Evolutionary conservation across 1,139 yeast species (phyloP).

Genomic region (Sugiyamaella castrensis): DNA sequence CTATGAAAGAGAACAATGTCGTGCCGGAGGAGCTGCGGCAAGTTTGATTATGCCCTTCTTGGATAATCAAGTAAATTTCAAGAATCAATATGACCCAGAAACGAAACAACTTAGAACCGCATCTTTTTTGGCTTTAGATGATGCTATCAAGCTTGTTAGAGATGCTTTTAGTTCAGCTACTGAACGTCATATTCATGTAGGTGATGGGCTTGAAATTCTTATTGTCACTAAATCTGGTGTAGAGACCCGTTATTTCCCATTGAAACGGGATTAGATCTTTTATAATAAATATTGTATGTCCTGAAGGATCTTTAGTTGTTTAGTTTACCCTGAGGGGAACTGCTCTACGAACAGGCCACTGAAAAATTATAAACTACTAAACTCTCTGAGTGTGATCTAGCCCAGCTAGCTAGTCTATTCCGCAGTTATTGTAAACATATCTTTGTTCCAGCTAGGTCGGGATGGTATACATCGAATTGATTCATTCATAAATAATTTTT

Average conservation of each 20-base stretch:
- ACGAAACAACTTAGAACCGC: constrained; percentile 58
- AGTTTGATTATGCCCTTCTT: constrained; percentile 94
- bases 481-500: background rate
- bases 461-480: background rate
- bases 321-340: no score
- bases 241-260: constrained; percentile 73
- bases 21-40: constrained; percentile 98
- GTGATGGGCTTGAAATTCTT: constrained; percentile 89
- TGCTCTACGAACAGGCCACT: no score
- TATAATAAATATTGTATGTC: background rate
- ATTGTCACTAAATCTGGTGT: constrained; percentile 94
- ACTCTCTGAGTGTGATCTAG: no score
- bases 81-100: constrained; percentile 82
- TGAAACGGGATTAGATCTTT: constrained; percentile 70
- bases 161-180: constrained; percentile 97
- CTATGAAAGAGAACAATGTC: constrained; percentile 93
- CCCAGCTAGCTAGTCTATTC: no score
- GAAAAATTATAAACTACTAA: no score
- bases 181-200: constrained; percentile 97
- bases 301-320: background rate
- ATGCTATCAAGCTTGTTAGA: constrained; percentile 79
- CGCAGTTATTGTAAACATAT: no score
- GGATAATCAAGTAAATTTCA: constrained; percentile 94
- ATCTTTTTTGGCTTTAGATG: constrained; percentile 70
- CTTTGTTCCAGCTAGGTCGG: background rate